phyloP scores from a whole-genome alignment of 148 eudicot species.

The Euryodendron excelsum region DNA sequence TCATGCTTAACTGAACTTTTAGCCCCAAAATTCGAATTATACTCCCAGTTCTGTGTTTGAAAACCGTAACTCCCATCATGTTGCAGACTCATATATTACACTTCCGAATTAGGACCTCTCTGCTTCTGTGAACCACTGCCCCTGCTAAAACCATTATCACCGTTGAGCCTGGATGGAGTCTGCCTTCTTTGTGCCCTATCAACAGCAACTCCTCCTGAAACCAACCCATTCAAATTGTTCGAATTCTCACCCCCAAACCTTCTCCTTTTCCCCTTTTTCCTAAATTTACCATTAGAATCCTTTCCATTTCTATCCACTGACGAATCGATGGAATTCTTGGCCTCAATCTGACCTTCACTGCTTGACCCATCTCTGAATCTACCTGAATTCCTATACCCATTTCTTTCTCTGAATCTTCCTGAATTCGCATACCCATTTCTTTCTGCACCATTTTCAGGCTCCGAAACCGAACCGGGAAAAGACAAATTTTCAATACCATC shows the following conservation, averaged over 20 bases:
- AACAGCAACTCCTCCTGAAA: slow-evolving; percentile 16
- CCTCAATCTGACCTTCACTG: neutral
- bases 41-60: slow-evolving; percentile 14
- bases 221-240: slow-evolving; percentile 19
- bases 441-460: neutral
- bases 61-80: slow-evolving; percentile 70
- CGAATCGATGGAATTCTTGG: slow-evolving; percentile 2
- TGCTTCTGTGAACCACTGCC: slow-evolving; percentile 14
- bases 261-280: slow-evolving; percentile 23
- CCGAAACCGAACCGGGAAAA: slow-evolving; percentile 8
- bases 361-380: slow-evolving; percentile 1
- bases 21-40: neutral
- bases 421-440: slow-evolving; percentile 5
- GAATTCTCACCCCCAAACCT: slow-evolving; percentile 5
- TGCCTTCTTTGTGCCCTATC: slow-evolving; percentile 13
- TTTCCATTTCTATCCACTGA: slow-evolving; percentile 7
- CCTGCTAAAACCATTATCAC: slow-evolving; percentile 10
- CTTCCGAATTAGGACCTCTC: slow-evolving; percentile 23
- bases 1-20: neutral
- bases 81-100: slow-evolving; percentile 61
- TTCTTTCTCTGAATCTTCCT: slow-evolving; percentile 2
- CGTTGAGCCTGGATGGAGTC: neutral
- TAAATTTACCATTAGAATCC: slow-evolving; percentile 19
- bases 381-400: neutral
- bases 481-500: neutral